These are phyloP conservation scores for Phylloporus rhodoxanthus DNA, from an alignment of 768 basidiomycete species.

Conservation along the genomic window DNA sequence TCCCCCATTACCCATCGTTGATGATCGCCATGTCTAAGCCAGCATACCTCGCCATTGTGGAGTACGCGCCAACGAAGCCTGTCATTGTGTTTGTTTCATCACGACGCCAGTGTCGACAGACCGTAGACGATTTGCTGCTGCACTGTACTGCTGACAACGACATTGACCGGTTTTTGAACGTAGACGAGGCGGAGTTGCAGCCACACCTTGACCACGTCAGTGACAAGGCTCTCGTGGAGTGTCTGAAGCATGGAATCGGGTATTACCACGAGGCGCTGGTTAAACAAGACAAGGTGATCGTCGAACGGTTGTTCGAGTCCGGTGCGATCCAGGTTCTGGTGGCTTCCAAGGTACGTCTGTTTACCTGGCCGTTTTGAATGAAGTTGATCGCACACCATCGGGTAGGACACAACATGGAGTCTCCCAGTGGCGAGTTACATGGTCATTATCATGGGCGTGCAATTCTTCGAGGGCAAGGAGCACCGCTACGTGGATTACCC, in stretches of 20 bases:
- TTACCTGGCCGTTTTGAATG: background rate
- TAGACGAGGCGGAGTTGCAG: constrained; percentile 74
- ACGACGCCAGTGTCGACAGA: constrained; percentile 87
- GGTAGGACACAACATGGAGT: constrained; percentile 92
- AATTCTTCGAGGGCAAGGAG: constrained; percentile 93
- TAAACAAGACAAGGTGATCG: constrained; percentile 90
- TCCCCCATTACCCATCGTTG: constrained; percentile 96
- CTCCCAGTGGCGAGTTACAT: constrained; percentile 92
- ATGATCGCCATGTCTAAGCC: constrained; percentile 99
- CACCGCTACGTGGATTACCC: constrained; percentile 98
- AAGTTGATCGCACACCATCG: background rate
- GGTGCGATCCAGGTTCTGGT: constrained; percentile 94
- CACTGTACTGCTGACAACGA: constrained; percentile 88
- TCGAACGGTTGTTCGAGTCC: constrained; percentile 86
- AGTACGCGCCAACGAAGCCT: constrained; percentile 80
- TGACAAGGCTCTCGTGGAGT: constrained; percentile 72
- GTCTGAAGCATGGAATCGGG: constrained; percentile 83
- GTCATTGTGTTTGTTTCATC: constrained; percentile 92
- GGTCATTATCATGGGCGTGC: constrained; percentile 99
- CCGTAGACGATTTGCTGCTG: constrained; percentile 83
- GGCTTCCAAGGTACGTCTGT: constrained; percentile 71
- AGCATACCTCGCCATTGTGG: constrained; percentile 86
- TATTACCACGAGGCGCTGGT: constrained; percentile 93
- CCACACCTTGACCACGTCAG: constrained; percentile 83
- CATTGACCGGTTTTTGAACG: constrained; percentile 81